Base-by-base conservation (phyloP, 75 land plant genomes). In the Selaginella moellendorffii region DNA sequence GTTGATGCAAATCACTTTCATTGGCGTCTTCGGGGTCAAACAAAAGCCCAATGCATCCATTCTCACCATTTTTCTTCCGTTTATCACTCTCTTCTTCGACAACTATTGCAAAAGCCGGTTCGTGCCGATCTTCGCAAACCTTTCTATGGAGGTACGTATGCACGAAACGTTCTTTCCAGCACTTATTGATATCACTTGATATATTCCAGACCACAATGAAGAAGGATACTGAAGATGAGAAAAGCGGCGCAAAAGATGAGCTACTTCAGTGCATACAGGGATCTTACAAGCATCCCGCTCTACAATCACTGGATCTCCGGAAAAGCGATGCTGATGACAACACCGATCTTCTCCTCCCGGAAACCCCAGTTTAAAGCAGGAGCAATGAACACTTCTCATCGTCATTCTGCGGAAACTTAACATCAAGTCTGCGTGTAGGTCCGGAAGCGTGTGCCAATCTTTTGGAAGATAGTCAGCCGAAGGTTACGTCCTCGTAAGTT, bases 21-120 rank as follows among this genome's bases (percentile, higher is more conserved):
- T 84, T 70, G 92, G 92, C 25, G 53, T 87, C 0, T 87, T 87
- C 68, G 78, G 82, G 51, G 64, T 83, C 69, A 87, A 83, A 65
- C 65, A 72, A 8, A 79, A 81, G 58, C 77, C 84, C n/a, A 71
- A 71, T 0, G 82, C 79, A 14, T 68, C 91, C 17, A 61, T 79
- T 31, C 54, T 68, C 12, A 74, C 83, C 14, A 63, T 87, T 8
- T 82, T 79, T 12, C 79, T 87, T 24, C 64, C 81, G 0, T 27
- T 81, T 29, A 10, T 79, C 9, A 83, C 84, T 1, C 61, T 83
- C 24, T 36, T 81, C 59, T 87, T 81, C 65, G 79, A 87, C 24
- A 80, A 83, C 63, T 79, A 81, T 66, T 83, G 87, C 74, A 77
- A 78, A 59, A 65, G 63, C 8, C 80, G 82, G 1, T 87, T 83